A percentile compares a stretch with the other conserved stretches of the same genome.
phyloP scores from a whole-genome alignment of 2,329 filamentous ascomycete species.

The Neopestalotiopsis sp. region DNA sequence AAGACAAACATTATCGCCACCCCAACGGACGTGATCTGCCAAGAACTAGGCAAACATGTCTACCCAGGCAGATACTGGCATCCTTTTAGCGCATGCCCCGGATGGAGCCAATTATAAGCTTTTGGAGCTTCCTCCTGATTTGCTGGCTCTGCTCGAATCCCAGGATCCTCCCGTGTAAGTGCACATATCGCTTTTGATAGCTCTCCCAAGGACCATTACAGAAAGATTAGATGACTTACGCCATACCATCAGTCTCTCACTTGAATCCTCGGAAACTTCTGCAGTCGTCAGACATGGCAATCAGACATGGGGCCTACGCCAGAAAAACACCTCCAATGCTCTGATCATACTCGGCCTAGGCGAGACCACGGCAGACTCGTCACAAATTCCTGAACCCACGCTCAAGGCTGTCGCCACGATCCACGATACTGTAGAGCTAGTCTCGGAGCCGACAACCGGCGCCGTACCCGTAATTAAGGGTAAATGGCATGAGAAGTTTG shows the following conservation, averaged over 20 bases:
- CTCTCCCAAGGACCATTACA: slow-evolving; percentile 22
- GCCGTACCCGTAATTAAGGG: slow-evolving; percentile 43
- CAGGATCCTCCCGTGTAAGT: slow-evolving; percentile 58
- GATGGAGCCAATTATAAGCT: slow-evolving; percentile 60
- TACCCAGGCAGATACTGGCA: slow-evolving; percentile 50
- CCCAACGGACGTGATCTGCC: background rate
- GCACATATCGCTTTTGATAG: background rate
- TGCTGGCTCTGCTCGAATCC: slow-evolving; percentile 60
- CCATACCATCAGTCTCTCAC: slow-evolving; percentile 45
- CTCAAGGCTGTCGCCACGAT: slow-evolving; percentile 59
- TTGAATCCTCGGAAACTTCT: slow-evolving; percentile 54
- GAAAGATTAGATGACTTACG: slow-evolving; percentile 10
- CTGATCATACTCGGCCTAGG: slow-evolving; percentile 57
- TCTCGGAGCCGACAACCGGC: slow-evolving; percentile 44
- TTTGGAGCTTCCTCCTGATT: slow-evolving; percentile 65
- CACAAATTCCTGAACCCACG: slow-evolving; percentile 37
- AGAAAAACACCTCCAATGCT: slow-evolving; percentile 73
- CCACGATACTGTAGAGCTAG: slow-evolving; percentile 67
- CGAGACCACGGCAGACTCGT: slow-evolving; percentile 19
- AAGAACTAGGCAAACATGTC: slow-evolving; percentile 39
- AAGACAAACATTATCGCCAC: background rate
- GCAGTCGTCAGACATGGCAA: slow-evolving; percentile 58
- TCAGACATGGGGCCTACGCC: slow-evolving; percentile 63
- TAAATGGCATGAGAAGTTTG: slow-evolving; percentile 68
- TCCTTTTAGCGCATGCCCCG: slow-evolving; percentile 55